Conservation (phyloP, 257 asterid genomes). For the Perilla frutescens region DNA sequence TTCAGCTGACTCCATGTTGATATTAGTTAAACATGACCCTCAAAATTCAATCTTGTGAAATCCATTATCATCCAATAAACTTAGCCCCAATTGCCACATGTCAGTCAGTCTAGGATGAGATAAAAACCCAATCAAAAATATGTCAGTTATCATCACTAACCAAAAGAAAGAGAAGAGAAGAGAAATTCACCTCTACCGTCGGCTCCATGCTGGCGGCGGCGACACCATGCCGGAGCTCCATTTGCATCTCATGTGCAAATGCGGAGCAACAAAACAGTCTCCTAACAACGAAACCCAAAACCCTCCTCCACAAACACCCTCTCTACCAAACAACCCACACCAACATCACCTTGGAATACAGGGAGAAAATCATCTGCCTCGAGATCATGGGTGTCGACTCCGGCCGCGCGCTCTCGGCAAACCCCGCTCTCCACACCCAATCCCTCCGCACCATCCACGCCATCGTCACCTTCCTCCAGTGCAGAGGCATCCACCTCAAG, state of each 20-base stretch:
- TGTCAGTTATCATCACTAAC: constrained; percentile 11
- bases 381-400: constrained; percentile 93
- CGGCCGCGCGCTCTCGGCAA: constrained; percentile 80
- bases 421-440: constrained; percentile 69
- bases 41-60: constrained; percentile 26
- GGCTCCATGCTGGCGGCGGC: constrained; percentile 49
- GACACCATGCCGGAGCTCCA: constrained; percentile 52
- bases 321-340: constrained; percentile 70
- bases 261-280: constrained; percentile 34
- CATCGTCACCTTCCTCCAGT: constrained; percentile 73
- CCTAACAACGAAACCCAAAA: constrained; percentile 55
- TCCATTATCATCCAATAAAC: constrained; percentile 59
- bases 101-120: constrained; percentile 32
- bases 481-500: constrained; percentile 86
- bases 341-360: constrained; percentile 77
- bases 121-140: background rate
- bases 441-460: constrained; percentile 67
- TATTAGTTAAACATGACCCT: constrained; percentile 20
- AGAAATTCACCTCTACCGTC: constrained; percentile 1
- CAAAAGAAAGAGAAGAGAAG: too few relatives aligned
- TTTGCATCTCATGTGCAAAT: constrained; percentile 49
- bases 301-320: constrained; percentile 70
- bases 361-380: constrained; percentile 91
- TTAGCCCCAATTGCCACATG: constrained; percentile 48
- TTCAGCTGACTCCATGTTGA: constrained; percentile 47